These are phyloP conservation scores for Globisporangium splendens DNA, from an alignment of 352 stramenopile species.

Conservation along the genomic window DNA sequence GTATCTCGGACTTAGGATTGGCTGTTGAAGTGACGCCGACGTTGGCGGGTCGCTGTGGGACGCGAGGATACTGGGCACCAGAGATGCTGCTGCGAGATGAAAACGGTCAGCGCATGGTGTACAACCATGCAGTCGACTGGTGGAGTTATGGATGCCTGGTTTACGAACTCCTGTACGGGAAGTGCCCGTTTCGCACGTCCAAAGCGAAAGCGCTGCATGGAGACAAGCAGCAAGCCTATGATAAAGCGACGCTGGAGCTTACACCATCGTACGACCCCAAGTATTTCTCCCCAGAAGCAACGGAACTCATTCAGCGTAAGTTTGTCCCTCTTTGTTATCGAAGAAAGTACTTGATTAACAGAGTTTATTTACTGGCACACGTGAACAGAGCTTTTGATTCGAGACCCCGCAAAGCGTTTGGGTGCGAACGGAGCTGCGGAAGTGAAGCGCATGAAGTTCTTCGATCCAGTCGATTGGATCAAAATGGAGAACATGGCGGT, in stretches of 20 bases:
- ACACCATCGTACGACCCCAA: constrained; percentile 74
- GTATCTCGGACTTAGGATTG: constrained; percentile 96
- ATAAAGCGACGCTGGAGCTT: constrained; percentile 78
- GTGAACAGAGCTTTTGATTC: constrained; percentile 57
- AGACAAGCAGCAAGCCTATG: constrained; percentile 85
- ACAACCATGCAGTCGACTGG: constrained; percentile 95
- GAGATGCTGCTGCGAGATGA: constrained; percentile 94
- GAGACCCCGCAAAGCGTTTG: constrained; percentile 68
- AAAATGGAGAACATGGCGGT: constrained; percentile 69
- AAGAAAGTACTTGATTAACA: not conserved
- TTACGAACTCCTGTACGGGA: constrained; percentile 96
- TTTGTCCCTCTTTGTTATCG: constrained; percentile 7
- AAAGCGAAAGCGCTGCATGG: constrained; percentile 91
- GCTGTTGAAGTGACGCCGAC: constrained; percentile 91
- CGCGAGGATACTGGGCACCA: constrained; percentile 92
- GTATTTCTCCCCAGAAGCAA: constrained; percentile 76
- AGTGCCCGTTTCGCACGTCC: constrained; percentile 96
- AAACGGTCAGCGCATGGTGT: constrained; percentile 91
- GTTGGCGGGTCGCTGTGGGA: constrained; percentile 70
- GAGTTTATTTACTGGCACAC: not conserved
- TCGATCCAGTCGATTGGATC: constrained; percentile 69
- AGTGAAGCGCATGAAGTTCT: constrained; percentile 80
- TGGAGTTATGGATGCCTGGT: constrained; percentile 97
- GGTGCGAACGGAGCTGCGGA: constrained; percentile 68
- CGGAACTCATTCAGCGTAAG: constrained; percentile 73